Conservation (phyloP, 805 yeast genomes). For the Pichia phayaonensis region DNA sequence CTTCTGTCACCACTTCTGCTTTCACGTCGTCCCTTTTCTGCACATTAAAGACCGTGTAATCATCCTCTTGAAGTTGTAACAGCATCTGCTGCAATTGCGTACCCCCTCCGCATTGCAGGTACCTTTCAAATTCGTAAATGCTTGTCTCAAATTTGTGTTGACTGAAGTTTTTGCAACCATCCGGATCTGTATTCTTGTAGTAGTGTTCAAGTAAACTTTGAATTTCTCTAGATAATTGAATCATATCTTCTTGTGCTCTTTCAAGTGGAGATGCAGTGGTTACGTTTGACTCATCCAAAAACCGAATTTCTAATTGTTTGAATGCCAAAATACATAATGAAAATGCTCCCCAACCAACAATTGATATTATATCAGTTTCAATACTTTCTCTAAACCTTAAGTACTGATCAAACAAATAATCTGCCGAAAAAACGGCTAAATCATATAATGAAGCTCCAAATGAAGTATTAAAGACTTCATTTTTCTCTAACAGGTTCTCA, state of each 20-base stretch:
- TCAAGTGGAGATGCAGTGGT: neutral
- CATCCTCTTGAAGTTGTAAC: neutral
- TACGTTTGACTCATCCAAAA: neutral
- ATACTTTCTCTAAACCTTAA: neutral
- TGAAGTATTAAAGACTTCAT: conserved; percentile 2
- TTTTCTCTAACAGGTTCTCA: conserved; percentile 8
- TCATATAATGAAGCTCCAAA: conserved; percentile 18
- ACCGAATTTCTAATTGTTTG: neutral
- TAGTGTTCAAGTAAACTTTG: neutral
- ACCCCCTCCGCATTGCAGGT: neutral
- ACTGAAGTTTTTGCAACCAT: neutral
- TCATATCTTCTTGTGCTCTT: conserved; percentile 1
- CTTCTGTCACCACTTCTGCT: neutral
- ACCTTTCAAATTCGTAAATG: neutral
- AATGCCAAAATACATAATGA: conserved; percentile 2
- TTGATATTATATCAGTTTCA: neutral
- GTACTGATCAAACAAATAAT: conserved; percentile 4
- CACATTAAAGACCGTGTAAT: neutral
- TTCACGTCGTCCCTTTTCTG: too few species aligned
- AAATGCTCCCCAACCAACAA: conserved; percentile 3
- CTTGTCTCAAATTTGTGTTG: neutral
- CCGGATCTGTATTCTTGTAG: neutral
- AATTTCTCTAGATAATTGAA: neutral
- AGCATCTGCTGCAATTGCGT: neutral
- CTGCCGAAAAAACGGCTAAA: conserved; percentile 9